Base-by-base conservation (phyloP, 139 green algal genomes). In the Chlamydomonas applanata region DNA sequence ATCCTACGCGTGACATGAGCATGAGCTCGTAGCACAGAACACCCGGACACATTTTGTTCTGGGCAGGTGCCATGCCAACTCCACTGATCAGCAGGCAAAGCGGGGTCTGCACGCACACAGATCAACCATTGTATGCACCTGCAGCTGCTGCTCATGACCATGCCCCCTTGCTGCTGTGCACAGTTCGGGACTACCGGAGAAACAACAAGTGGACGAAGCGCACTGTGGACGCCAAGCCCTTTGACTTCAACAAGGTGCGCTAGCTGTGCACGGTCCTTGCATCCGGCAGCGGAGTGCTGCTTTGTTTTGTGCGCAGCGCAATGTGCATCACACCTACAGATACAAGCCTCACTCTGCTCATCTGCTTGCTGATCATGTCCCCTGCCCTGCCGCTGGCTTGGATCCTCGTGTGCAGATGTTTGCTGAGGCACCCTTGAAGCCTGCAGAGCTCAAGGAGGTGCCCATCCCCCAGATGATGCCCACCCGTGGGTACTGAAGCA, bases 181-280 rank as follows among this genome's bases (percentile, higher is more conserved):
- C 75, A 84, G 77, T 77, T 0, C 83, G 79, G 20, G 83, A 85
- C 53, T 82, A 79, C 64, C 76, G 83, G 2, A 76, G 83, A 19
- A 76, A 85, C 76, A 87, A 83, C 75, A 84, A 82, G 56, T 88
- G 80, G 68, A 77, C 73, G n/a, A 36, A 64, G 9, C 73, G 83
- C n/a, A 83, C 62, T 0, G 79, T 88, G 56, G 76, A 83, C 29
- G 14, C 69, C 19, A 76, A 68, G 45, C 72, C 78, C 0, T 78
- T 85, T 32, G 75, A 87, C 61, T 77, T 87, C 32, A 59, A 75
- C 33, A 75, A 83, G 82, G 82, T 84, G 44, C 1, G 52, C 11
- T 7, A 7, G 40, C 40, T 11, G 7, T 49, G 40, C 40, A 49
- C 40, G 7, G 40, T 49, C 40, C 7, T 7, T 11, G 11, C 40